phyloP scores from a whole-genome alignment of 1,284 basidiomycete genomes.

The Cryptococcus neoformans region DNA sequence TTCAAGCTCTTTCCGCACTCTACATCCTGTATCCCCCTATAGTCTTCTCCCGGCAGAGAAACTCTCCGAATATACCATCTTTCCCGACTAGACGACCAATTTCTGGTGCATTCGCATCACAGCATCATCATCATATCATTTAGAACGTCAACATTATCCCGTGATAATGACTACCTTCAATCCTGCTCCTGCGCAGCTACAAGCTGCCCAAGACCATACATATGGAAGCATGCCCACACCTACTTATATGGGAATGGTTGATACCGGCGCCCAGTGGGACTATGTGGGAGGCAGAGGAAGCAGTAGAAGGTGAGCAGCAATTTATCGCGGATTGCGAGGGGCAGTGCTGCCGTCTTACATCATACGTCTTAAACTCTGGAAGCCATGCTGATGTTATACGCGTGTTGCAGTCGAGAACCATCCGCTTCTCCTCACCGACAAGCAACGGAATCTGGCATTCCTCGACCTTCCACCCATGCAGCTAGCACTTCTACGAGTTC shows the following conservation, averaged over 20 bases:
- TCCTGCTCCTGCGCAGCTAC: slow-evolving; percentile 37
- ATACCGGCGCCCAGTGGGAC: slow-evolving; percentile 48
- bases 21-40: no score
- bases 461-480: neutral
- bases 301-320: slow-evolving; percentile 35
- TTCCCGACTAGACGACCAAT: neutral
- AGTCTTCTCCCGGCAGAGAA: neutral
- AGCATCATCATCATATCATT: no score
- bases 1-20: no score
- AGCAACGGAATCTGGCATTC: slow-evolving; percentile 18
- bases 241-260: slow-evolving; percentile 58
- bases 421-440: slow-evolving; percentile 41
- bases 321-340: neutral
- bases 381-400: no score
- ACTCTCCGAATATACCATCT: neutral
- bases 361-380: no score
- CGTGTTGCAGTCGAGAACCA: slow-evolving; percentile 20
- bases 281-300: slow-evolving; percentile 37
- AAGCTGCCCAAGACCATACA: slow-evolving; percentile 33
- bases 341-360: neutral
- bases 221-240: slow-evolving; percentile 53
- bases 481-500: slow-evolving; percentile 6
- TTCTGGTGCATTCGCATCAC: no score
- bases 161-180: slow-evolving; percentile 36
- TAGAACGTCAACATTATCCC: no score